These are phyloP conservation scores for Pontederia crassipes DNA, from an alignment of 176 grass and related monocot species.

Conservation along the genomic window DNA sequence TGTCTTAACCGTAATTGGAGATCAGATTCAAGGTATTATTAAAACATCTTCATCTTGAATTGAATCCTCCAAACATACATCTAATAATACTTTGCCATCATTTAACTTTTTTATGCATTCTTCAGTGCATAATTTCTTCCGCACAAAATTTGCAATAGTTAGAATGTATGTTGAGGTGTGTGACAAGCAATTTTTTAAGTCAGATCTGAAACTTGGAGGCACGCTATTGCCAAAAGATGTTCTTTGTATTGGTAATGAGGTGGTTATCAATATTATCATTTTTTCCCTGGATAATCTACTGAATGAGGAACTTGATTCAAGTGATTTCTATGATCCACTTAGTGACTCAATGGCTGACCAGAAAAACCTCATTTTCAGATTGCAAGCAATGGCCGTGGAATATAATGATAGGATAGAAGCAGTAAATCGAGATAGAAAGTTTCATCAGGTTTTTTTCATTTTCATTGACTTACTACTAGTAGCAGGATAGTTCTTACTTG, in stretches of 20 bases:
- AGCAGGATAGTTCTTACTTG: conserved; percentile 17
- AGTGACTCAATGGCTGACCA: not conserved
- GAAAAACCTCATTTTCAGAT: conserved; percentile 26
- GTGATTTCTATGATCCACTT: not conserved
- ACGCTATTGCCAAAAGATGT: too few relatives aligned
- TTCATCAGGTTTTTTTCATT: conserved; percentile 57
- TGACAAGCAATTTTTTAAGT: too few relatives aligned
- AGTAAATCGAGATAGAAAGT: conserved; percentile 90
- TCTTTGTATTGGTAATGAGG: not conserved
- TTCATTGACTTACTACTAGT: not conserved
- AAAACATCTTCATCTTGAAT: too few relatives aligned
- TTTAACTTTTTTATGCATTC: too few relatives aligned
- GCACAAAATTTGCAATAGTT: too few relatives aligned
- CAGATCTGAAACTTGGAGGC: too few relatives aligned
- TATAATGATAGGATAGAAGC: conserved; percentile 85
- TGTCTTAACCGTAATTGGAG: too few relatives aligned
- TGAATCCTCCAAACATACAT: too few relatives aligned
- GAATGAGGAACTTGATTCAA: not conserved
- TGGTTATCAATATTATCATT: conserved; percentile 9
- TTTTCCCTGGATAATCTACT: not conserved
- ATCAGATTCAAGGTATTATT: too few relatives aligned
- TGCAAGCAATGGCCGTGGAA: conserved; percentile 69
- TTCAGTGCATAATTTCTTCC: too few relatives aligned
- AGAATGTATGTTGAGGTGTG: too few relatives aligned
- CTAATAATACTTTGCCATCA: too few relatives aligned